Conservation (phyloP, 345 rosid species). For the Citrus australasica region DNA sequence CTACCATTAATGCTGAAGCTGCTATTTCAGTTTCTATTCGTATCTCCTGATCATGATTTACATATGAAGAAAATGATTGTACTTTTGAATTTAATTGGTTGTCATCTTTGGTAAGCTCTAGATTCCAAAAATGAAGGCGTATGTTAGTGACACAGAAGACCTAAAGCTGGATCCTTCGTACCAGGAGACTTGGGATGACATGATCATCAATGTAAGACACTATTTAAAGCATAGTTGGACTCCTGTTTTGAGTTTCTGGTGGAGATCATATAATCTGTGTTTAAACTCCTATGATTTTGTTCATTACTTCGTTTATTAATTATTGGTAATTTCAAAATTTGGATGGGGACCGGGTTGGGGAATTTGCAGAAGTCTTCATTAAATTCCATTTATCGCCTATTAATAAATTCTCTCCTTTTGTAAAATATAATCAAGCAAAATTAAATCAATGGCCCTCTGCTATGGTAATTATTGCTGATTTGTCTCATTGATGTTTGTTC, state of each 20-base stretch:
- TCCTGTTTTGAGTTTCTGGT: not conserved
- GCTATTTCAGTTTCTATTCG: not conserved
- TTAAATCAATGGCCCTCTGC: not conserved
- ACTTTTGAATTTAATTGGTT: slow-evolving; percentile 36
- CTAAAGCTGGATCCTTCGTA: slow-evolving; percentile 85
- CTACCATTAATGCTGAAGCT: not conserved
- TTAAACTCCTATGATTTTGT: not conserved
- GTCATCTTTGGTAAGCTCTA: slow-evolving; percentile 80
- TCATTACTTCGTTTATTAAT: not conserved
- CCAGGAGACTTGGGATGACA: slow-evolving; percentile 98
- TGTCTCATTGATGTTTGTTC: slow-evolving; percentile 21
- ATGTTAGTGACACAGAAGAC: slow-evolving; percentile 93
- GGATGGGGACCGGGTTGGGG: not conserved
- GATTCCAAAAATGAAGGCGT: slow-evolving; percentile 99
- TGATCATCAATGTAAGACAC: slow-evolving; percentile 82
- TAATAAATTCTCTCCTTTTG: not conserved
- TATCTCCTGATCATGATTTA: not conserved
- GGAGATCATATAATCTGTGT: not conserved
- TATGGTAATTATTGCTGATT: not conserved
- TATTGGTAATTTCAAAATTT: not conserved
- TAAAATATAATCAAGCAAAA: not conserved
- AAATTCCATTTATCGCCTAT: not conserved
- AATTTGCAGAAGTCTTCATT: not conserved
- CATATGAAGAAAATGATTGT: slow-evolving; percentile 12
- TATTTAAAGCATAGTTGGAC: not conserved